Evolutionary conservation across 345 rosid species (phyloP), one percentile per base, ranked within the genome.

Genomic region (Viola odorata): DNA sequence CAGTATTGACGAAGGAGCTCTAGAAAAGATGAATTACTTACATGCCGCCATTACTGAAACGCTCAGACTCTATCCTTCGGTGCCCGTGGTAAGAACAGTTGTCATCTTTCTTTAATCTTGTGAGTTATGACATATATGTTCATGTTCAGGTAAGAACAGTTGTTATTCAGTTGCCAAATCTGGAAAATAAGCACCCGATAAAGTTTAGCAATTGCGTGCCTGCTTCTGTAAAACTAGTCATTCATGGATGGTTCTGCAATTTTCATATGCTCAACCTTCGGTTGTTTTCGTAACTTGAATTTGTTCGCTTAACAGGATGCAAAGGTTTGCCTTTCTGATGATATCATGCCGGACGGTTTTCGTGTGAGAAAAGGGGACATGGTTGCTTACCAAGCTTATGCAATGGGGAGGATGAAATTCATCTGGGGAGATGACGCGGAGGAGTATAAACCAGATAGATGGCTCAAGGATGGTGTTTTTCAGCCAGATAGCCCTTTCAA

Each of bases 391-490:
- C 79, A 72, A 45, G 77, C 90, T 3, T 84, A 82, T 73, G 90
- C 84, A 11, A 84, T 80, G 86, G 86, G 90, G 12, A 74, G 90
- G 70, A 84, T 84, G 90, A 78, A 75, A 62, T 78, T 75, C 71
- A 73, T 80, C 42, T 81, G 83, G 83, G 86, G 88, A 4, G 76
- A 81, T 37, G 79, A 81, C 55, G 80, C 80, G 6, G 76, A 74
- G 61, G 76, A 71, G 40, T 85, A 75, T 64, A 63, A 55, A 61
- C 87, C 85, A 10, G 76, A 85, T 57, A 79, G 91, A 72, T 82
- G 85, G 85, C 74, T 82, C 4, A 56, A 74, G 55, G 69, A 77
- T 47, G 87, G 85, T 32, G 8, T 52, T 17, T 79, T 81, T 64
- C 77, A 17, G 58, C 73, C 40, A 5, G 76, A 82, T 59, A 79